phyloP scores from a whole-genome alignment of 1,284 basidiomycete species.

The Neonothopanus nambi region DNA sequence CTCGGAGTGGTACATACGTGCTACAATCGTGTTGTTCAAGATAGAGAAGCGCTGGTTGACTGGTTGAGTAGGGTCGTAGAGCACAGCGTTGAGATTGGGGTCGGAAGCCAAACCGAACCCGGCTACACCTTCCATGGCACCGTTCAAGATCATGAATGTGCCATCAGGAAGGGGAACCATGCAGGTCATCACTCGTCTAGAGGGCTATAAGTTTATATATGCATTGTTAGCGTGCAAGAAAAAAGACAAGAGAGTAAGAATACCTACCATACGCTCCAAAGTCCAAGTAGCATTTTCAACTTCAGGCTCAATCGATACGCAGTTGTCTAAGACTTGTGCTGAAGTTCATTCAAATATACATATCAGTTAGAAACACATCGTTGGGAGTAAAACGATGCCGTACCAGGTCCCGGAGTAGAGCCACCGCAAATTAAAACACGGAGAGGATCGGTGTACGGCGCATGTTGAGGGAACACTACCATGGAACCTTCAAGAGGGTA shows the following conservation, averaged over 20 bases:
- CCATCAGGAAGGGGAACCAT: conserved; percentile 74
- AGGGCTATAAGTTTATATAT: conserved; percentile 57
- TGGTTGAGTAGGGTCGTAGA: conserved; percentile 68
- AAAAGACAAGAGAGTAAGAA: neutral
- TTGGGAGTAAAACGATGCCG: conserved; percentile 14
- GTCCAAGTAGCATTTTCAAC: conserved; percentile 57
- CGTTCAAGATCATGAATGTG: conserved; percentile 73
- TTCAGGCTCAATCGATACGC: conserved; percentile 66
- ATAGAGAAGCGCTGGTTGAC: conserved; percentile 65
- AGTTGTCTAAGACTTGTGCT: conserved; percentile 61
- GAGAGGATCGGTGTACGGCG: conserved; percentile 72
- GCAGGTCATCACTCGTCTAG: conserved; percentile 73
- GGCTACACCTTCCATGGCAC: conserved; percentile 65
- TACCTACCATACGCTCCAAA: conserved; percentile 69
- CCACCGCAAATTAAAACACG: conserved; percentile 77
- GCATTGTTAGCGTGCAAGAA: neutral
- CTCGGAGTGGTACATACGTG: conserved; percentile 83
- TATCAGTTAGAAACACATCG: neutral
- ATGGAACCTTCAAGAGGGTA: conserved; percentile 78
- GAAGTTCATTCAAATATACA: neutral
- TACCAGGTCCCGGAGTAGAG: conserved; percentile 52
- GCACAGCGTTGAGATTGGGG: conserved; percentile 63
- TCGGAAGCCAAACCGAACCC: conserved; percentile 70
- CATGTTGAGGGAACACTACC: conserved; percentile 65
- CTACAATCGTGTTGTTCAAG: conserved; percentile 69